Base-by-base conservation (phyloP, 2,329 filamentous ascomycete species). In the Paecilomyces dactylethromorphus region DNA sequence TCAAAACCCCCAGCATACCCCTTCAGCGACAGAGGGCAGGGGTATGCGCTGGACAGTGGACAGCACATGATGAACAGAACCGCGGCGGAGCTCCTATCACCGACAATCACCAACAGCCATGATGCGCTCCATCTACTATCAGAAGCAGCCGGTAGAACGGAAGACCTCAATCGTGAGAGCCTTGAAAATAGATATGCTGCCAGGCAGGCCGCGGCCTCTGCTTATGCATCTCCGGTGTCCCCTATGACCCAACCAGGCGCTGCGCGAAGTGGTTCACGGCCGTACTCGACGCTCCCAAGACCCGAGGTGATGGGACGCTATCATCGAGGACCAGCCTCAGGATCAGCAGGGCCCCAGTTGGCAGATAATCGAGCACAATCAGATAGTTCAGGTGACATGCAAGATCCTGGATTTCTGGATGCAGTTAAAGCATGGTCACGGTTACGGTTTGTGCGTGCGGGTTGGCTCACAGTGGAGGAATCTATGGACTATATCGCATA, bases 401-500 rank as follows among this genome's bases (percentile, higher is more conserved):
- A 71, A 53, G 74, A 78, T 59, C 65, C 72, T 3, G 72, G 74
- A 31, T 75, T 71, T 65, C 77, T 83, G 50, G 85, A 89, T 59
- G 92, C 92, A 0, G 77, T 96, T 60, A 87, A 86, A 67, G 89
- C 91, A n/a, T 99, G 94, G 94, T 86, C 88, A 1, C 83, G 91
- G 63, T 92, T 97, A 72, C 87, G 92, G 51, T 97, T 97, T 71
- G 93, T 97, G n/a, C 87, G 92, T 57, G 92, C 92, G 8, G 94
- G 94, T 10, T 97, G 93, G 93, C 94, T 99, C 72, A 96, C 92
- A 0, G 90, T 93, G 0, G 87, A 90, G 64, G 94, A 99, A 75
- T 93, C 91, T 22, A 92, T 97, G 73, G 87, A 88, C 51, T 97
- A 97, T 69, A 90, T 99, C 63, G 88, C 92, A 71, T 97, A 97